These are phyloP conservation scores for Albophoma yamanashiensis DNA, from an alignment of 2,329 filamentous ascomycete species.

Conservation along the genomic window DNA sequence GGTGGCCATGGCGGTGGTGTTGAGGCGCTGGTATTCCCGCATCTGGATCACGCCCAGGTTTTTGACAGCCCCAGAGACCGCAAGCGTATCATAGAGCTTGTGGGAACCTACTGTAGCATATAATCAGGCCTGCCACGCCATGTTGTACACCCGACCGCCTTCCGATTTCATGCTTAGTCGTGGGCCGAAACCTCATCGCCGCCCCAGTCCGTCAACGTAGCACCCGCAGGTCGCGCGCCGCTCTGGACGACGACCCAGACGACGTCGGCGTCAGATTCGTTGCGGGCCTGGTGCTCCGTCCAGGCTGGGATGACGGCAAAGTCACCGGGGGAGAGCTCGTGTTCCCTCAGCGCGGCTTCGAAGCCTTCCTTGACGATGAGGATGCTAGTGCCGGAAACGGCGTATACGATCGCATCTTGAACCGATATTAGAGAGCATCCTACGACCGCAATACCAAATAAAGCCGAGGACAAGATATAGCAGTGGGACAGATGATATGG, in stretches of 20 bases:
- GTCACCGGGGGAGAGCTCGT: conserved; percentile 51
- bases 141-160: background rate
- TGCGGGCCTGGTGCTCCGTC: conserved; percentile 60
- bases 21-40: conserved; percentile 49
- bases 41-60: conserved; percentile 53
- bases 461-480: background rate
- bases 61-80: conserved; percentile 31
- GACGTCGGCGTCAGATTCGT: conserved; percentile 49
- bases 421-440: background rate
- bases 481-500: background rate
- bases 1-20: conserved; percentile 17
- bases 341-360: conserved; percentile 36
- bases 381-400: conserved; percentile 47
- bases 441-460: background rate
- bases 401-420: conserved; percentile 58
- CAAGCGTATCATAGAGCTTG: conserved; percentile 17
- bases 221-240: conserved; percentile 49
- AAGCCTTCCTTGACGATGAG: conserved; percentile 48
- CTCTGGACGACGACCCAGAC: conserved; percentile 57
- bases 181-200: conserved; percentile 26
- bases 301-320: conserved; percentile 61
- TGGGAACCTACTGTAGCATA: conserved; percentile 14
- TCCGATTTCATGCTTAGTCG: conserved; percentile 2
- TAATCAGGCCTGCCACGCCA: background rate
- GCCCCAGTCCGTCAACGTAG: conserved; percentile 53